A percentile compares a stretch with the other conserved stretches of the same genome.
These are phyloP conservation scores for Scopulariopsis brevicaulis DNA, from an alignment of 2,329 filamentous ascomycete genomes.

Conservation along the genomic window DNA sequence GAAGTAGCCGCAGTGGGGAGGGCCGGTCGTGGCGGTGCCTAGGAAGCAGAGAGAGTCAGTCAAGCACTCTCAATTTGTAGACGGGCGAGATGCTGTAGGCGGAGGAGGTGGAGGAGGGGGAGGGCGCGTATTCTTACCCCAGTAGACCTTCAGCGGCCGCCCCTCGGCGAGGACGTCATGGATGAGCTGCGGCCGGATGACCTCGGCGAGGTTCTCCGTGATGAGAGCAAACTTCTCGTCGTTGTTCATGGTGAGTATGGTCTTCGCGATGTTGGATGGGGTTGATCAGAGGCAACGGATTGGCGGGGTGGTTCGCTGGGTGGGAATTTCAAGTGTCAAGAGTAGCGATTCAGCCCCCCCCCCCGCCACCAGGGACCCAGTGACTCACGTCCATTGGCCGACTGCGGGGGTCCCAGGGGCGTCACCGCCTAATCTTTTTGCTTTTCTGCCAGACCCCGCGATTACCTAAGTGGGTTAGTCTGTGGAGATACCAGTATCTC, in stretches of 20 bases:
- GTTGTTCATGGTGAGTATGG: constrained; percentile 18
- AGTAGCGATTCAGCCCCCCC: not conserved
- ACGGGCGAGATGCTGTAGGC: not conserved
- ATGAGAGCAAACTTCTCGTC: constrained; percentile 65
- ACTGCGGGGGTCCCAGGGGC: not conserved
- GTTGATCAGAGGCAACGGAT: not conserved
- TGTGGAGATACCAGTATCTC: not conserved
- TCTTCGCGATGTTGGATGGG: constrained; percentile 8
- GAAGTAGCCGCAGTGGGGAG: constrained; percentile 83
- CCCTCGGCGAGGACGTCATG: constrained; percentile 61
- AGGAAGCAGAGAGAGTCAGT: not conserved
- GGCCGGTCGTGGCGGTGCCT: constrained; percentile 75
- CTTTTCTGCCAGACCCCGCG: constrained; percentile 1
- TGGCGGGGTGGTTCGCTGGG: not conserved
- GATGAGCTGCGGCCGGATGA: constrained; percentile 76
- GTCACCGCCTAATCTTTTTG: not conserved
- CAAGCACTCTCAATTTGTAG: not conserved
- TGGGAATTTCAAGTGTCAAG: not conserved
- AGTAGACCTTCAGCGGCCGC: constrained; percentile 69
- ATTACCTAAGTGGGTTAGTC: not conserved
- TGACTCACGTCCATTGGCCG: not conserved
- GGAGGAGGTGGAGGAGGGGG: not conserved
- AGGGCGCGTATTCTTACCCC: constrained; percentile 40
- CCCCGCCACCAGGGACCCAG: not conserved
- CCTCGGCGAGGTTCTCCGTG: constrained; percentile 68